These are phyloP conservation scores for Rhodotorula sp. DNA, from an alignment of 1,284 basidiomycete genomes.

Conservation along the genomic window DNA sequence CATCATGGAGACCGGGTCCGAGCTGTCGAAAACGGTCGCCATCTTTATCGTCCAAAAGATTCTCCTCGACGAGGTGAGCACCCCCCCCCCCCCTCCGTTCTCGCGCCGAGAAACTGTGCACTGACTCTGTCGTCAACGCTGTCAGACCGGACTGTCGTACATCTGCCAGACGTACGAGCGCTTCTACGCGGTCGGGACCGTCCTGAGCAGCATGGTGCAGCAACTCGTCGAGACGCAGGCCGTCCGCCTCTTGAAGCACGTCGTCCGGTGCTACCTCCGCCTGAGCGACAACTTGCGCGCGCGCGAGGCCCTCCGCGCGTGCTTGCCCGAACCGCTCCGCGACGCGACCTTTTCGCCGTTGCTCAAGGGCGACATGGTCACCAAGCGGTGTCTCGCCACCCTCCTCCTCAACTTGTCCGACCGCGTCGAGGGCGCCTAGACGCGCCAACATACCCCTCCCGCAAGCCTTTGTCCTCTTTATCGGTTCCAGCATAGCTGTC, in stretches of 20 bases:
- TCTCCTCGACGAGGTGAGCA: slow-evolving; percentile 97
- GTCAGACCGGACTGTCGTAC: background rate
- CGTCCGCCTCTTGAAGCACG: slow-evolving; percentile 93
- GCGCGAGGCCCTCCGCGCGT: slow-evolving; percentile 90
- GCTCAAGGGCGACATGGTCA: slow-evolving; percentile 84
- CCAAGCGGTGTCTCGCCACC: slow-evolving; percentile 86
- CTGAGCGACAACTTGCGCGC: slow-evolving; percentile 95
- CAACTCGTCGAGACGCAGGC: slow-evolving; percentile 96
- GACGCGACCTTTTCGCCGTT: slow-evolving; percentile 81
- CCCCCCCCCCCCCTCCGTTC: slow-evolving; percentile 75
- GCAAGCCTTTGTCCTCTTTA: background rate
- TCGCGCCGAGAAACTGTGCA: background rate
- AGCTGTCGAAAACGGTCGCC: slow-evolving; percentile 98
- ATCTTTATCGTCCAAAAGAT: slow-evolving; percentile 99
- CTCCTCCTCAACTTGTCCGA: slow-evolving; percentile 81
- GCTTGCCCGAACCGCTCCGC: slow-evolving; percentile 91
- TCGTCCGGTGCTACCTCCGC: slow-evolving; percentile 93
- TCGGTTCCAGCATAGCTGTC: background rate
- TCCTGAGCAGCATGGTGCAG: slow-evolving; percentile 97
- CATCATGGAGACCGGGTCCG: slow-evolving; percentile 99
- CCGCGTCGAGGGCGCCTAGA: slow-evolving; percentile 46
- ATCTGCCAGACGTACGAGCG: slow-evolving; percentile 59
- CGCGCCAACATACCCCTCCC: background rate
- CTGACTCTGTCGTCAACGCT: background rate
- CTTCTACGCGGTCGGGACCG: slow-evolving; percentile 98